phyloP scores from a whole-genome alignment of 2,329 filamentous ascomycete species.

The Aspergillus intermedius region DNA sequence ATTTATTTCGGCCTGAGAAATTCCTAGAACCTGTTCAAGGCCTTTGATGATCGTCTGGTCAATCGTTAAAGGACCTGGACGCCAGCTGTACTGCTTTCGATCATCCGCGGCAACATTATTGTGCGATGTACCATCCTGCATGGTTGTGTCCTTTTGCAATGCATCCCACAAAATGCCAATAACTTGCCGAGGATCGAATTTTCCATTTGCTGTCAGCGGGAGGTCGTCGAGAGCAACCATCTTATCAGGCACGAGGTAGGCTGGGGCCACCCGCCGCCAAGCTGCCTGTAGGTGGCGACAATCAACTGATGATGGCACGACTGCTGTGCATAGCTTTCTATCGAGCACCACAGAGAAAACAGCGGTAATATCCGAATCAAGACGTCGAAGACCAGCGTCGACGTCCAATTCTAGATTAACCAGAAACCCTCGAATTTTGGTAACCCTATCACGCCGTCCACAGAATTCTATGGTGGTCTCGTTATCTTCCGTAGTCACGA shows the following conservation, averaged over 20 bases:
- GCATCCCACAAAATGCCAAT: not conserved
- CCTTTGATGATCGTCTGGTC: not conserved
- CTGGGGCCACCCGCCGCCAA: constrained; percentile 3
- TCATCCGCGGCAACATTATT: not conserved
- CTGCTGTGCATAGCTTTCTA: constrained; percentile 2
- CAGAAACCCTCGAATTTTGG: constrained; percentile 33
- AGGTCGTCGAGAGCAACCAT: constrained; percentile 1
- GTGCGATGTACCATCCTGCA: not conserved
- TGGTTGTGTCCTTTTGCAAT: not conserved
- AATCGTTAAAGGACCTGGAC: not conserved
- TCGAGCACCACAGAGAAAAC: constrained; percentile 3
- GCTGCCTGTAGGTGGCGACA: not conserved
- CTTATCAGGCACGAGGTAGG: constrained; percentile 8
- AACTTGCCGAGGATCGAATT: constrained; percentile 2
- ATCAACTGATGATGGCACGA: not conserved
- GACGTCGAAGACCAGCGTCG: constrained; percentile 16
- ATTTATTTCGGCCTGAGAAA: not conserved
- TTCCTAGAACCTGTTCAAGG: not conserved
- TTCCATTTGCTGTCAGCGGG: constrained; percentile 5
- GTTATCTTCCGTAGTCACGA: not conserved
- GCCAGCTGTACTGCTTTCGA: not conserved
- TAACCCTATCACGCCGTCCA: constrained; percentile 22
- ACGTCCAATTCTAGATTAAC: constrained; percentile 31
- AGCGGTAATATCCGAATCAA: constrained; percentile 10
- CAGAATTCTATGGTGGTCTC: constrained; percentile 15